These are phyloP conservation scores for Papiliotrema laurentii DNA, from an alignment of 1,284 basidiomycete genomes.

Conservation along the genomic window DNA sequence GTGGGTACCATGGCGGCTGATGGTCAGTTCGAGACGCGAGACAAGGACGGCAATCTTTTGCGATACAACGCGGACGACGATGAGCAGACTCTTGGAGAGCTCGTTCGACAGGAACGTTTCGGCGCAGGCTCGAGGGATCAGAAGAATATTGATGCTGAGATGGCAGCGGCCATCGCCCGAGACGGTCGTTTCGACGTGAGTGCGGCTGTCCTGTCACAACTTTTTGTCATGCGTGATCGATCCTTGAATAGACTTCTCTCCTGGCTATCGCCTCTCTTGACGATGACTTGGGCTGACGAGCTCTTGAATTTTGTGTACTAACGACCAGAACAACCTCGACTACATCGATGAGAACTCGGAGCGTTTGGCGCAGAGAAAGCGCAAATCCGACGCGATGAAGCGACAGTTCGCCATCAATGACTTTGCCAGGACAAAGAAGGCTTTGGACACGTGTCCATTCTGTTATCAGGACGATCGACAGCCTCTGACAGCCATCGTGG, in stretches of 20 bases:
- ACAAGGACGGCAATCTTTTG: constrained; percentile 82
- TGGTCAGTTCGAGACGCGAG: constrained; percentile 72
- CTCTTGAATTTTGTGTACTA: no score
- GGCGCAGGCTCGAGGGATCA: constrained; percentile 81
- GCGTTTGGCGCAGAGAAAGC: constrained; percentile 82
- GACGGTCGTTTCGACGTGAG: constrained; percentile 80
- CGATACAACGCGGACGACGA: constrained; percentile 86
- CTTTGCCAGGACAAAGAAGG: constrained; percentile 90
- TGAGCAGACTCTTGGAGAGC: constrained; percentile 74
- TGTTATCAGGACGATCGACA: constrained; percentile 85
- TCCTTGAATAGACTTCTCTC: no score
- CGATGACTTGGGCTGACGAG: no score
- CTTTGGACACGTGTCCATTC: constrained; percentile 75
- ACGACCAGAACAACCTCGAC: constrained; percentile 83
- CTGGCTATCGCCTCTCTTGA: no score
- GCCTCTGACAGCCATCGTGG: constrained; percentile 79
- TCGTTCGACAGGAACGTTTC: constrained; percentile 88
- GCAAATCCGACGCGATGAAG: constrained; percentile 94
- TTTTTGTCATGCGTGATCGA: no score
- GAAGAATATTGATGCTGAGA: constrained; percentile 85
- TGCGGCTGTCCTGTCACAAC: no score
- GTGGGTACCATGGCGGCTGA: background rate
- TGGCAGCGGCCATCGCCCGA: constrained; percentile 78
- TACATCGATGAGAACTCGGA: constrained; percentile 97
- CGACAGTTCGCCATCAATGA: constrained; percentile 95